Evolutionary conservation across 805 yeast genomes (phyloP), one percentile per base, ranked within the genome.

Genomic region (Metschnikowia peoriensis): DNA sequence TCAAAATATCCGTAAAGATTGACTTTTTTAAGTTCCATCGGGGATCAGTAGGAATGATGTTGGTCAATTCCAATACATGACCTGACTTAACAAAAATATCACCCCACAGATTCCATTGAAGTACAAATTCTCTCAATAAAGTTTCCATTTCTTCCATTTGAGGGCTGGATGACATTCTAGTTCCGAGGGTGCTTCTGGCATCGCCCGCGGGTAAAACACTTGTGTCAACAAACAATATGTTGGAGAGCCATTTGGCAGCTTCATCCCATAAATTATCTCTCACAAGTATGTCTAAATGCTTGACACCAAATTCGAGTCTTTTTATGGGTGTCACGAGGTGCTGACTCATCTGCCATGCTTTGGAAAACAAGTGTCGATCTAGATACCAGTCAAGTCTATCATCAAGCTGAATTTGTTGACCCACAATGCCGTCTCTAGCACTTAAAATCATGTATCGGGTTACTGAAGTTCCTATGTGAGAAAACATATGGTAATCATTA

Each of bases 291-390:
- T 82, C 77, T 15, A 81, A 72, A 65, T 83, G 83, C 43, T 76
- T 74, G 7, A 82, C 61, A 2, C 97, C 97, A 38, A 83, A 74
- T 38, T 76, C 70, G 10, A 86, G 66, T 46, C 93, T 68, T 54
- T 82, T 81, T 4, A 63, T 53, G 10, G 76, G 73, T 9, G 75
- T 67, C 1, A 86, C 71, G 56, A 88, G 71, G 57, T 79, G 80
- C 46, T 76, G 81, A 52, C 94, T 80, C 63, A 89, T 82, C 40
- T 78, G 76, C 96, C 97, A 93, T 0, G 97, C 97, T 41, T 84
- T 84, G 15, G 75, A 68, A 61, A 69, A 88, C 49, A 73, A 67
- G 1, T 77, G 76, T 38, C 73, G 79, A 1, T 82, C 82, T 4
- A 82, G 53, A 53, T 76, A 86, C 97, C 97, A 93, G 4, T 82